Base-by-base conservation (phyloP, 129 eudicot species). In the Escallonia rubra region DNA sequence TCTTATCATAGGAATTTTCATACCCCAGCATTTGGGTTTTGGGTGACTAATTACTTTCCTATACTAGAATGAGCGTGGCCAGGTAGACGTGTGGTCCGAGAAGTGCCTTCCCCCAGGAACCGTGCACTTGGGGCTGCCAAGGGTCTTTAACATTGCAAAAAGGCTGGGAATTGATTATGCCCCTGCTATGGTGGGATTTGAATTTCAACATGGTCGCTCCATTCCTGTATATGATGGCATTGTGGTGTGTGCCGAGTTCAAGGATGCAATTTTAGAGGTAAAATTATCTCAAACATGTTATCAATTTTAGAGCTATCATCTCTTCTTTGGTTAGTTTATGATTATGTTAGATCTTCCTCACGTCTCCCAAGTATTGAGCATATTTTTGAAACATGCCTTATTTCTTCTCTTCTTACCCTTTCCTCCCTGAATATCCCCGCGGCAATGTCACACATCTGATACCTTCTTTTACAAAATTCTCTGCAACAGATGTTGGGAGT, bases 71-170 rank as follows among this genome's bases (percentile, higher is more conserved):
- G 98, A 92, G 66, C 96, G 98, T 49, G 96, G 96, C 43, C 96
- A 80, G 78, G 96, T 92, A 46, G 98, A 92, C 65, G 85, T 89
- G 63, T 92, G 98, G 98, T 88, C 95, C 56, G 95, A 92, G 75
- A 92, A 92, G 79, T 92, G 98, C 83, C 96, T 92, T 51, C 98
- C 98, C 38, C 96, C 91, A 34, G 98, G 98, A 57, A 92, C 98
- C 3, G 86, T 92, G 65, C 95, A 92, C 64, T 74, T 92, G 76
- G 86, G 83, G 69, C 77, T 88, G 55, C 98, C 95, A 69, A 74
- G 98, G 75, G 67, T 86, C 54, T 82, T 71, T 23, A 49, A 76
- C 41, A 76, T 89, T 75, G 98, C 95, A 4, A 82, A 89, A 68
- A 92, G 86, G 71, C 82, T 89, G 67, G 77, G 64, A 63, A 77